Evolutionary conservation across 2,329 filamentous ascomycete genomes (phyloP).

Genomic region (Passalora sequoiae): DNA sequence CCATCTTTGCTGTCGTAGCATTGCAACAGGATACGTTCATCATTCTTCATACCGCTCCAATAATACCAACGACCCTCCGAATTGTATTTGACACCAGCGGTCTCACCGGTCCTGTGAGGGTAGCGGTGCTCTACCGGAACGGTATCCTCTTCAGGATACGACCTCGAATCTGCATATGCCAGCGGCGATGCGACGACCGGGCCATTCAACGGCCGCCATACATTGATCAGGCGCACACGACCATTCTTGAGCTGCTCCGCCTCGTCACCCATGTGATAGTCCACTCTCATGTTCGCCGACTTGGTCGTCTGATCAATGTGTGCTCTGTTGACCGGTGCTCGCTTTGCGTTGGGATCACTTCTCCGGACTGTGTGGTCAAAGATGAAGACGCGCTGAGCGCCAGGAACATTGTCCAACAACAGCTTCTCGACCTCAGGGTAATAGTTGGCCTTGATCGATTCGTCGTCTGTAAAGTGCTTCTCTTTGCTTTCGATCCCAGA

Average conservation of each 20-base stretch:
- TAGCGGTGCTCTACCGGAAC: constrained; percentile 71
- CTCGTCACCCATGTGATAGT: constrained; percentile 61
- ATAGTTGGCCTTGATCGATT: constrained; percentile 64
- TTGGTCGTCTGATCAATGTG: constrained; percentile 78
- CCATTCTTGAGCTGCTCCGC: constrained; percentile 60
- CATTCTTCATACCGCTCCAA: constrained; percentile 68
- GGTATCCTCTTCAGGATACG: constrained; percentile 58
- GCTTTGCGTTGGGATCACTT: constrained; percentile 51
- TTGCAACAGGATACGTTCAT: constrained; percentile 50
- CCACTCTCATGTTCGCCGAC: constrained; percentile 63
- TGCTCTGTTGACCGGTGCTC: constrained; percentile 64
- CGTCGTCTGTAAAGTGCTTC: constrained; percentile 62
- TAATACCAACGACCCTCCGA: constrained; percentile 69
- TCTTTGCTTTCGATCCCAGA: constrained; percentile 51
- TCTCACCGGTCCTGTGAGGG: constrained; percentile 65
- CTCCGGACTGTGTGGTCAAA: constrained; percentile 90
- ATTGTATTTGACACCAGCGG: constrained; percentile 61
- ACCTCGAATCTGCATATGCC: constrained; percentile 52
- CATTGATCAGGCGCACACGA: constrained; percentile 79
- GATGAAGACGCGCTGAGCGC: constrained; percentile 61
- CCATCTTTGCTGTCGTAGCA: constrained; percentile 42
- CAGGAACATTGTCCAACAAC: constrained; percentile 62
- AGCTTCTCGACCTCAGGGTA: constrained; percentile 79
- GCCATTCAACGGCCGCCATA: constrained; percentile 66
- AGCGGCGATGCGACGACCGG: constrained; percentile 54